Evolutionary conservation across 2,329 filamentous ascomycete genomes (phyloP).

Genomic region (Pestalotiopsis sp.): DNA sequence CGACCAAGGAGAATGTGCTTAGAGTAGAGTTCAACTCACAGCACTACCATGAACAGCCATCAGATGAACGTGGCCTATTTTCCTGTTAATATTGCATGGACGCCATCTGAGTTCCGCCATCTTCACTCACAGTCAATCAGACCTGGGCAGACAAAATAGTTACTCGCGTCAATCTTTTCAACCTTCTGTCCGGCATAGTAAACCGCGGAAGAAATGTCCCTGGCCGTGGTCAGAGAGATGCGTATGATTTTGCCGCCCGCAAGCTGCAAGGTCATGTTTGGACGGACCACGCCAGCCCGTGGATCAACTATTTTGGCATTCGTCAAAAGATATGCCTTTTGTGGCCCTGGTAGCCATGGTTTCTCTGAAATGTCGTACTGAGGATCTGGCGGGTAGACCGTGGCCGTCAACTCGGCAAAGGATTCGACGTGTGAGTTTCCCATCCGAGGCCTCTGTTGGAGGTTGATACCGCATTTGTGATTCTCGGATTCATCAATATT

Average conservation of each 20-base stretch:
- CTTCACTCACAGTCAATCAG: not conserved
- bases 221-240: not conserved
- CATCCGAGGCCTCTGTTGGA: not conserved
- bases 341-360: slow-evolving; percentile 1
- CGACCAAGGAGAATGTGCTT: not conserved
- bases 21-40: not conserved
- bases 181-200: not conserved
- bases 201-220: not conserved
- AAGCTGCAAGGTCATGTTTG: not conserved
- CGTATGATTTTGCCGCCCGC: not conserved
- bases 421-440: not conserved
- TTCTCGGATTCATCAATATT: not conserved
- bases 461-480: not conserved
- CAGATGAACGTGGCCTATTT: not conserved
- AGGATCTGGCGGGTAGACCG: not conserved
- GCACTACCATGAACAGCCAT: not conserved
- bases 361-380: not conserved
- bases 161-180: not conserved
- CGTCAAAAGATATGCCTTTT: not conserved
- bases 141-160: not conserved
- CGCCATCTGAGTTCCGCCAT: not conserved
- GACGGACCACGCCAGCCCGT: not conserved
- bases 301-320: not conserved
- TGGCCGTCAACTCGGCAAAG: not conserved
- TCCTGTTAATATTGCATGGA: not conserved